phyloP scores from a whole-genome alignment of 768 basidiomycete genomes.

The Aureoboletus auriporus region DNA sequence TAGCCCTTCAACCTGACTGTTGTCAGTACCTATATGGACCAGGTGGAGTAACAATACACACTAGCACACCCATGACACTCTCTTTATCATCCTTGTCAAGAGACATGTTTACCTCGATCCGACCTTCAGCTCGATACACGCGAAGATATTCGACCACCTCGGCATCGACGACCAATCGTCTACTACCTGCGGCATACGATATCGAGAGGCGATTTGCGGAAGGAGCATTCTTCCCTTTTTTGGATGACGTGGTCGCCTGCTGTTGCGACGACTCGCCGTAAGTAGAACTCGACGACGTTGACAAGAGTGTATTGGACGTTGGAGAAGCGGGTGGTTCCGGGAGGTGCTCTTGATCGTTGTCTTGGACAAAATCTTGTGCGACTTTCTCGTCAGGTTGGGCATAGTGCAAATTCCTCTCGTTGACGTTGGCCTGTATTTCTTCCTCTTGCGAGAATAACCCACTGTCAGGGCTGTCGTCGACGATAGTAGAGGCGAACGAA shows the following conservation, averaged over 20 bases:
- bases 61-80: slow-evolving; percentile 70
- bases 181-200: slow-evolving; percentile 86
- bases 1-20: slow-evolving; percentile 63
- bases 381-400: slow-evolving; percentile 15
- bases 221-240: slow-evolving; percentile 46
- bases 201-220: slow-evolving; percentile 90
- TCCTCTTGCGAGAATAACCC: slow-evolving; percentile 27
- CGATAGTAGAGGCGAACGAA: slow-evolving; percentile 51
- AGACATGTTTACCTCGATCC: slow-evolving; percentile 76
- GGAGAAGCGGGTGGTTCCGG: slow-evolving; percentile 61
- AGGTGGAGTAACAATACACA: slow-evolving; percentile 35
- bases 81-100: slow-evolving; percentile 52
- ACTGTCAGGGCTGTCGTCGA: slow-evolving; percentile 40
- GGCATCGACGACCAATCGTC: slow-evolving; percentile 85
- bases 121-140: slow-evolving; percentile 77
- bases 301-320: slow-evolving; percentile 44
- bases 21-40: slow-evolving; percentile 7
- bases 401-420: slow-evolving; percentile 20
- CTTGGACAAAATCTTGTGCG: slow-evolving; percentile 10
- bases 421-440: slow-evolving; percentile 12
- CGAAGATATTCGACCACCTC: slow-evolving; percentile 79
- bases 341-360: slow-evolving; percentile 41
- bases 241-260: slow-evolving; percentile 23
- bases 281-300: slow-evolving; percentile 32
- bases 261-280: slow-evolving; percentile 43